phyloP scores from a whole-genome alignment of 2,329 filamentous ascomycete genomes.

The Calonectria pauciramosa region DNA sequence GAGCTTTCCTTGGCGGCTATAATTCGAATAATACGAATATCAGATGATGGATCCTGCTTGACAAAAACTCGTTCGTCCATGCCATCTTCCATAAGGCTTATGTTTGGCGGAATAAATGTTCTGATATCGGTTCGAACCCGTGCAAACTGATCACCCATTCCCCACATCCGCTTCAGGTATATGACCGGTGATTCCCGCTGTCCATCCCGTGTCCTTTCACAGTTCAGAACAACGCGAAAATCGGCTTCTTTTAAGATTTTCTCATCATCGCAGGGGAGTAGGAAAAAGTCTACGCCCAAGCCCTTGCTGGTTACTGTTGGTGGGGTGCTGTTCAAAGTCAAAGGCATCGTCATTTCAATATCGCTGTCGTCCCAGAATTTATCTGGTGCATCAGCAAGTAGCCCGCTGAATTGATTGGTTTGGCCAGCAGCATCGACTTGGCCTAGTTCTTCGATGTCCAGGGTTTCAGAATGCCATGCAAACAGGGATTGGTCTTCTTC shows the following conservation, averaged over 20 bases:
- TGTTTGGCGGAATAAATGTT: conserved; percentile 2
- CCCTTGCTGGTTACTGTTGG: conserved; percentile 11
- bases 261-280: conserved; percentile 1
- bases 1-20: not conserved
- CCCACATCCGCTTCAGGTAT: conserved; percentile 8
- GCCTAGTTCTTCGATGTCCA: not conserved
- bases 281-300: not conserved
- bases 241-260: not conserved
- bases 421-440: not conserved
- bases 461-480: conserved; percentile 10
- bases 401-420: not conserved
- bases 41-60: conserved; percentile 10
- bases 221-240: conserved; percentile 10
- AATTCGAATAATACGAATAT: not conserved
- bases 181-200: conserved; percentile 10
- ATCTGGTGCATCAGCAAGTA: conserved; percentile 7
- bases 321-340: not conserved
- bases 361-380: conserved; percentile 17
- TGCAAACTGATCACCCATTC: conserved; percentile 13
- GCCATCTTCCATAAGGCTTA: not conserved
- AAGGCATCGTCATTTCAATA: conserved; percentile 13
- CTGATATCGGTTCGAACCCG: conserved; percentile 1
- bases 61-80: conserved; percentile 6
- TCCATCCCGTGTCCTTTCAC: not conserved
- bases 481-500: conserved; percentile 16